Base-by-base conservation (phyloP, 2,329 filamentous ascomycete genomes). In the Mollisiaceae sp. region DNA sequence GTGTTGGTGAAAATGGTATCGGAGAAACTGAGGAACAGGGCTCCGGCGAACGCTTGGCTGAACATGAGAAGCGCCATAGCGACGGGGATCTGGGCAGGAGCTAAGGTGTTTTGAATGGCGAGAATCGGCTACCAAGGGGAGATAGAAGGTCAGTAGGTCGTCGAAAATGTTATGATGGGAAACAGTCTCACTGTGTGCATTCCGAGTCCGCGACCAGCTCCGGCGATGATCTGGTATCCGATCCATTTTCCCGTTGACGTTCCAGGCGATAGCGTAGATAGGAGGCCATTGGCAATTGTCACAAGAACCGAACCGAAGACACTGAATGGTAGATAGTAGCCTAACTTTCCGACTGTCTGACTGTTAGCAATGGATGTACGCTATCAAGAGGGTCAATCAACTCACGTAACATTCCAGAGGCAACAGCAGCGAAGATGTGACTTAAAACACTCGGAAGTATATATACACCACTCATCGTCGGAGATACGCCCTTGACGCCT, bases 61-160 rank as follows among this genome's bases (percentile, higher is more conserved):
- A 80, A 79, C 27, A 78, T 70, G 3, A 79, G 59, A 8, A 76
- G 67, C 4, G 78, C 72, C 56, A 76, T 74, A 6, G 71, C 73
- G 36, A 76, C 56, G 1, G 78, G 71, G 14, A 77, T 73, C 57
- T 77, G 69, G 0, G 64, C 45, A 5, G 69, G 64, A 2, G 65
- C 43, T 0, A 79, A 68, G 2, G 70, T 64, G 14, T 71, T 72
- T 70, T 79, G 78, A 4, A 78, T 67, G 8, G 76, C 77, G 3
- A 79, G 65, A n/a, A 77, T 38, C 24, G 47, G 58, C 39, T 8
- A 41, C 59, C 39, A 45, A 22, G 22, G 8, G 41, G 22, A 6
- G 27, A 32, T 32, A 3, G 27, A 32, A 6, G 27, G 27, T 32
- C 6, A 32, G 27, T 32, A 32, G 27, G 27, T 32, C 3, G 27